Base-by-base conservation (phyloP, 1,284 basidiomycete species). In the Laetiporus sulphureus region DNA sequence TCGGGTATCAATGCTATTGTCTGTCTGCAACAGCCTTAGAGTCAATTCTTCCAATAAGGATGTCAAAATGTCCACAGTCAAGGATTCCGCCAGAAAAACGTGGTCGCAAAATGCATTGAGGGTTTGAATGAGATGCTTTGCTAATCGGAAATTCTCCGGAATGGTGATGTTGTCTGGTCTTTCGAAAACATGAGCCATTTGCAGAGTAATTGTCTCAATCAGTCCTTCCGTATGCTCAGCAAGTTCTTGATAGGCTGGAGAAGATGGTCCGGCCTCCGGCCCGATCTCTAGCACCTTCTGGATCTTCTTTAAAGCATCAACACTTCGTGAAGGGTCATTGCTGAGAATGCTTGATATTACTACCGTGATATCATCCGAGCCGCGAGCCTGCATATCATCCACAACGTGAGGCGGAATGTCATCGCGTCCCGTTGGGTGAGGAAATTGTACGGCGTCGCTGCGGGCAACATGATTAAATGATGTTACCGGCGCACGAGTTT, bases 71-170 rank as follows among this genome's bases (percentile, higher is more conserved):
- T 86, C 81, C 27, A 89, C 79, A 0, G 87, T 86, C 40, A 93
- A 59, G 4, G 87, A 88, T 60, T 91, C 84, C 5, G 88, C 85
- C 29, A 94, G 69, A 46, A 86, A 73, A 18, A 77, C 63, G 58
- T 92, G 87, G 56, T 94, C 91, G 55, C 91, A 93, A 60, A 93
- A 92, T 22, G 88, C 87, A 55, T 92, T 91, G 23, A 94, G 73
- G 0, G 92, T 92, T 62, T 96, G 92, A 53, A 97, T 95, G 39
- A 97, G 75, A 62, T 96, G 94, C 64, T 98, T 98, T 40, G 93
- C 91, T 7, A 97, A 71, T 32, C 94, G 77, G 65, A 95, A 91
- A 56, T 88, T 89, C 49, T 84, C 77, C 15, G 83, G 80, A 4
- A 78, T 70, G 4, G 78, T 62, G 21, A 95, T 69, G 38, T 86